phyloP scores from a whole-genome alignment of 208 protist species.

The Leishmania amazonensis region DNA sequence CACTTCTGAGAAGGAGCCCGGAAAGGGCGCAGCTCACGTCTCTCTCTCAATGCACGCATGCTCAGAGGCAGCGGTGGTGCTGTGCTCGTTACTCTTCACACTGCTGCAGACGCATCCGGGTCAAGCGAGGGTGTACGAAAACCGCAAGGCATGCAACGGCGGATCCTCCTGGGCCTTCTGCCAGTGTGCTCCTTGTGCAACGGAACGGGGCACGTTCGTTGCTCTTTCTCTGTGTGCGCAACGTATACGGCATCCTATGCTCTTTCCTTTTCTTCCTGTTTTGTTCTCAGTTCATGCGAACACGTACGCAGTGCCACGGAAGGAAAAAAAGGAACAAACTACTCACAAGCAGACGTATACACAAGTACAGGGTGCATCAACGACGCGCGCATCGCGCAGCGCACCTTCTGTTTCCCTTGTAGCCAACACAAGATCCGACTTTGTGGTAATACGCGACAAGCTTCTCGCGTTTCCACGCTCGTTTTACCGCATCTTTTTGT shows the following conservation, averaged over 20 bases:
- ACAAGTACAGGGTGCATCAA: neutral
- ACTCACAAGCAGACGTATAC: neutral
- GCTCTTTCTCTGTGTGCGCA: neutral
- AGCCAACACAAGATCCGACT: neutral
- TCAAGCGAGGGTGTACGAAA: neutral
- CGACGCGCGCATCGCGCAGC: neutral
- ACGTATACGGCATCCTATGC: neutral
- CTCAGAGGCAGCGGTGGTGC: neutral
- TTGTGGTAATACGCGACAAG: neutral
- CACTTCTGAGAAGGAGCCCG: neutral
- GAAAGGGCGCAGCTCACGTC: neutral
- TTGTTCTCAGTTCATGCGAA: neutral
- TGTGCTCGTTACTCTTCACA: neutral
- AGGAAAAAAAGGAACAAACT: neutral
- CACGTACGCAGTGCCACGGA: neutral
- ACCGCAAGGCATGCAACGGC: neutral
- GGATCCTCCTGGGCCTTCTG: neutral
- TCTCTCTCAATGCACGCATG: neutral
- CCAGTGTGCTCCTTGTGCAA: neutral
- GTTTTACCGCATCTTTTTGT: neutral
- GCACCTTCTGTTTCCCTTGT: neutral
- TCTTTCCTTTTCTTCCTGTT: slow-evolving; percentile 4
- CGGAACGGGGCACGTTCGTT: neutral
- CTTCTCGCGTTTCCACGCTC: neutral
- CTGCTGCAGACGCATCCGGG: neutral